Percentiles rank a stretch among this genome's conserved stretches.
phyloP scores from a whole-genome alignment of 2,329 filamentous ascomycete genomes.

The Talaromyces funiculosus region DNA sequence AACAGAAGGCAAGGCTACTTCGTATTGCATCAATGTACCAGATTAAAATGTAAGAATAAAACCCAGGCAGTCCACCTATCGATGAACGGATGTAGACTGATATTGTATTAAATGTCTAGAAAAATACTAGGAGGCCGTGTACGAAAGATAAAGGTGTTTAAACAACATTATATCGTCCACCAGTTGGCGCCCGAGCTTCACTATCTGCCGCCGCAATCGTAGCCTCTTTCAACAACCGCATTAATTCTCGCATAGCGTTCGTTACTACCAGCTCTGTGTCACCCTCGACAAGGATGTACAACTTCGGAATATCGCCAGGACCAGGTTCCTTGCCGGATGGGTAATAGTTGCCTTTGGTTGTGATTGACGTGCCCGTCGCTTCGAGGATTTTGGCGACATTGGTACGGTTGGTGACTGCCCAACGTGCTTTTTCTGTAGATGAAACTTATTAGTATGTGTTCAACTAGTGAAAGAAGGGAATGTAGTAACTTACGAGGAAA shows the following conservation, averaged over 20 bases:
- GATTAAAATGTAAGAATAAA: not conserved
- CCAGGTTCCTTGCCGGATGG: constrained; percentile 71
- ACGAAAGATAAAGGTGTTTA: constrained; percentile 33
- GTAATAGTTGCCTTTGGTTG: constrained; percentile 93
- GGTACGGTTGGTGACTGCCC: constrained; percentile 96
- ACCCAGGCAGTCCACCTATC: not conserved
- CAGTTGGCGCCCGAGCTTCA: constrained; percentile 70
- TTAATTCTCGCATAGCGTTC: constrained; percentile 84
- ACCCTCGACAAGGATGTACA: constrained; percentile 96
- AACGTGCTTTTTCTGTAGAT: constrained; percentile 74
- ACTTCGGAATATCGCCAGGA: constrained; percentile 73
- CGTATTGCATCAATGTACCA: too few relatives aligned
- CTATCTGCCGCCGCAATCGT: constrained; percentile 84
- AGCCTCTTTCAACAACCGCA: constrained; percentile 79
- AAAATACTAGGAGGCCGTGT: not conserved
- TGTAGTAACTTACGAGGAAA: constrained; percentile 63
- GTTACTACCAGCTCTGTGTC: constrained; percentile 91
- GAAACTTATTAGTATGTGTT: constrained; percentile 3
- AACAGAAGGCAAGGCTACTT: not conserved
- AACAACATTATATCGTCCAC: constrained; percentile 80
- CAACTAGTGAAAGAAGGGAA: too few relatives aligned
- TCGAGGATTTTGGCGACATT: constrained; percentile 98
- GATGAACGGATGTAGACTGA: not conserved
- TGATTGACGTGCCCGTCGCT: constrained; percentile 89
- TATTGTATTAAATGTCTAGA: not conserved